Evolutionary conservation across 176 grass and related monocot species (phyloP), one percentile per base, ranked within the genome.

Genomic region (Pontederia crassipes): DNA sequence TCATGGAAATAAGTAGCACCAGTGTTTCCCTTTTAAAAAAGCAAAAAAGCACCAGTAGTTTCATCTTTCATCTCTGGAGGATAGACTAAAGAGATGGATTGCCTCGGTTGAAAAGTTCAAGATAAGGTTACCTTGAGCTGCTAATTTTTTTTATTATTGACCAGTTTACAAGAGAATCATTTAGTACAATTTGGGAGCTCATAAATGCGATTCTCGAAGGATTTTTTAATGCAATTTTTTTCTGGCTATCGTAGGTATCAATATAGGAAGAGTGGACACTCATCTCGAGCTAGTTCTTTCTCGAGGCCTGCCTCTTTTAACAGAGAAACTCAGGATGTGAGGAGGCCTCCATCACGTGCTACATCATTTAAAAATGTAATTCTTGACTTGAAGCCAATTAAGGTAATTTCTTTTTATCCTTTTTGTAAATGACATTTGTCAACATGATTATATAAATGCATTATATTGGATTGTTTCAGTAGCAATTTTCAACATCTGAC

Each of bases 351-450:
- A 50, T 68, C 77, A 57, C 93, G 65, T 74, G 71, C 71, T 69
- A 83, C 82, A 46, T 98, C 93, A 45, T 92, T 98, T 71, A 98
- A 98, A 74, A 76, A 81, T 59, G 81, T 76, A 61, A 81, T 98
- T 2, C 81, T 76, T 2, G 84, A 98, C 18, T 85, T 86, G 48
- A 98, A 88, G 54, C 93, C 88, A 65, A 81, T 98, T 52, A 98
- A 92, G 88, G 88, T 98, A 75, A 84, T 54, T 54, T 8, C 24
- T 11, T 47, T 66, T 74, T 70, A 40, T 29, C 13, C 32, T 9
- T 15, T 54, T 12, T 51, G 12, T 20, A 50, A 20, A 49, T 51
- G 13, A 14, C 26, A 65, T 16, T 17, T 65, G 26, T 13, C 2
- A 8, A 26, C 26, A 61, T 61, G 29, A 32, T 10, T 8, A n/a